Evolutionary conservation across 208 protist species (phyloP).

Genomic region (Leishmania mexicana): DNA sequence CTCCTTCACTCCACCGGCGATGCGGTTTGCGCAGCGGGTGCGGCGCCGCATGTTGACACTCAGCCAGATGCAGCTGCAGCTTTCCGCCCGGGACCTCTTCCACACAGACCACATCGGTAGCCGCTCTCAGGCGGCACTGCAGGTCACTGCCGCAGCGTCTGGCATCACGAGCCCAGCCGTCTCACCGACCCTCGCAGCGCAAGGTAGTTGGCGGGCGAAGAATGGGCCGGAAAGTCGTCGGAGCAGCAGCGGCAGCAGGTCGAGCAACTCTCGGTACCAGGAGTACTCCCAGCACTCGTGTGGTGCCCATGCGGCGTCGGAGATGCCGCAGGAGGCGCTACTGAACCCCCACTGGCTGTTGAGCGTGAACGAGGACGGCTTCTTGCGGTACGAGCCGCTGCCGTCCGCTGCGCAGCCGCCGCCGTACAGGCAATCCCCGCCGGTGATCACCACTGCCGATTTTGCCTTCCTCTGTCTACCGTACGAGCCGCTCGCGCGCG

Average conservation of each 20-base stretch:
- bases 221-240: neutral
- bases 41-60: conserved; percentile 22
- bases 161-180: neutral
- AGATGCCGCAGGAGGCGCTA: neutral
- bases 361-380: conserved; percentile 23
- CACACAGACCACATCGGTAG: neutral
- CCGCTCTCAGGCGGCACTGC: neutral
- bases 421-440: conserved; percentile 8
- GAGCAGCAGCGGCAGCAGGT: neutral
- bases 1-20: conserved; percentile 18
- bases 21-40: conserved; percentile 25
- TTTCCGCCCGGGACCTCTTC: conserved; percentile 29
- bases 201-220: neutral
- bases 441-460: conserved; percentile 21
- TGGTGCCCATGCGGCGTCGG: neutral
- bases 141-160: neutral
- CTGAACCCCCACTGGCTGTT: conserved; percentile 12
- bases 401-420: conserved; percentile 1
- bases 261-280: conserved; percentile 1
- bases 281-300: neutral
- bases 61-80: conserved; percentile 3
- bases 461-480: conserved; percentile 26
- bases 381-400: conserved; percentile 23
- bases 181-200: neutral
- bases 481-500: conserved; percentile 6